Conservation (phyloP, 2,329 filamentous ascomycete species). For the Phyllachora maydis region DNA sequence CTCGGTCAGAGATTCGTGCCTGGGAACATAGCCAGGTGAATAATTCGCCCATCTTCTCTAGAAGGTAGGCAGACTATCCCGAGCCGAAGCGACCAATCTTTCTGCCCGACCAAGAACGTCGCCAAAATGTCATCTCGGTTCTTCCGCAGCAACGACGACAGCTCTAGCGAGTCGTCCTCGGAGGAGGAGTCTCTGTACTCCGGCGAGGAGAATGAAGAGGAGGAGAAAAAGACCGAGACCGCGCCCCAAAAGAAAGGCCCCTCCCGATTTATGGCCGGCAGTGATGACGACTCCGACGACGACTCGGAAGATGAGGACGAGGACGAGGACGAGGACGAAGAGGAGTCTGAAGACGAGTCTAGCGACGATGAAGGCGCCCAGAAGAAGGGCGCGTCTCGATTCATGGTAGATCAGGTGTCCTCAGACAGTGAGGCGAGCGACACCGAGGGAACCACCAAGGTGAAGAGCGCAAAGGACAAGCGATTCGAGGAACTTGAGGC, state of each 20-base stretch:
- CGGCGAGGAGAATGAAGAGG: slow-evolving; percentile 29
- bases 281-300: slow-evolving; percentile 23
- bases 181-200: slow-evolving; percentile 92
- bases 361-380: slow-evolving; percentile 44
- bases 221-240: too few relatives aligned
- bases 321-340: slow-evolving; percentile 27
- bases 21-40: too few relatives aligned
- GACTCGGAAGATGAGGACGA: slow-evolving; percentile 44
- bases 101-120: too few relatives aligned
- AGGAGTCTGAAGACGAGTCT: slow-evolving; percentile 39
- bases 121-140: slow-evolving; percentile 99
- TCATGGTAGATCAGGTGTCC: slow-evolving; percentile 50
- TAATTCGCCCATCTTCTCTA: too few relatives aligned
- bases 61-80: too few relatives aligned
- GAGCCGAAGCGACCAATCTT: too few relatives aligned
- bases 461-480: slow-evolving; percentile 98
- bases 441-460: slow-evolving; percentile 64
- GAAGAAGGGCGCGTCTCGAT: slow-evolving; percentile 54
- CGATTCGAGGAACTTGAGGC: slow-evolving; percentile 81
- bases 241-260: too few relatives aligned
- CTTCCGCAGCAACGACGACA: slow-evolving; percentile 81
- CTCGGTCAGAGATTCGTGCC: too few relatives aligned
- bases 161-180: slow-evolving; percentile 87
- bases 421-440: slow-evolving; percentile 67
- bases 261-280: too few relatives aligned